Conservation (phyloP, 2,329 filamentous ascomycete genomes). For the Ceratocystis cubensis region DNA sequence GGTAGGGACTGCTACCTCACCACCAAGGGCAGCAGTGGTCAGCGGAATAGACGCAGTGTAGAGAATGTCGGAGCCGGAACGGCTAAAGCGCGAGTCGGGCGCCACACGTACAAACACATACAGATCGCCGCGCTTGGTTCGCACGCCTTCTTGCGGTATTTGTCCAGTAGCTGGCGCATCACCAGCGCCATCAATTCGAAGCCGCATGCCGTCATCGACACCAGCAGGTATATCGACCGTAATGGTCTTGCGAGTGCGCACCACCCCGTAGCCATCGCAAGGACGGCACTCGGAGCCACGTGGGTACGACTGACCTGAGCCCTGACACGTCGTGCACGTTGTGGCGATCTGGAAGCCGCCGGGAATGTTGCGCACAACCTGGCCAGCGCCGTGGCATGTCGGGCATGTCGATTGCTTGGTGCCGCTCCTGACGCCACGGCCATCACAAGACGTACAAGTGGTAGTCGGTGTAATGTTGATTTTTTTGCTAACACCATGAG, state of each 20-base stretch:
- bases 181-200: conserved; percentile 74
- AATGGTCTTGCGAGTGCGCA: conserved; percentile 70
- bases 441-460: conserved; percentile 69
- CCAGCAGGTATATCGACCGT: conserved; percentile 86
- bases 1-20: conserved; percentile 79
- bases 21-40: conserved; percentile 84
- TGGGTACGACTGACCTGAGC: conserved; percentile 63
- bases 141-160: conserved; percentile 43
- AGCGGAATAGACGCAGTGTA: conserved; percentile 86
- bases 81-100: conserved; percentile 79
- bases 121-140: conserved; percentile 68
- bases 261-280: conserved; percentile 73
- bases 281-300: conserved; percentile 66
- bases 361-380: conserved; percentile 75
- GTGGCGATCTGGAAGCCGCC: conserved; percentile 94
- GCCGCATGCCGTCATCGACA: conserved; percentile 90
- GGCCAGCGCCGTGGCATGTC: conserved; percentile 74
- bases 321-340: conserved; percentile 71
- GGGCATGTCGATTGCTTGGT: conserved; percentile 61
- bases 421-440: conserved; percentile 73
- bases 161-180: conserved; percentile 71
- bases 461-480: conserved; percentile 73
- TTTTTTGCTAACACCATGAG: conserved; percentile 80
- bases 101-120: conserved; percentile 84
- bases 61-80: conserved; percentile 76